Evolutionary conservation across 1,139 yeast species (phyloP).

Genomic region (Zygoascus hellenicus): DNA sequence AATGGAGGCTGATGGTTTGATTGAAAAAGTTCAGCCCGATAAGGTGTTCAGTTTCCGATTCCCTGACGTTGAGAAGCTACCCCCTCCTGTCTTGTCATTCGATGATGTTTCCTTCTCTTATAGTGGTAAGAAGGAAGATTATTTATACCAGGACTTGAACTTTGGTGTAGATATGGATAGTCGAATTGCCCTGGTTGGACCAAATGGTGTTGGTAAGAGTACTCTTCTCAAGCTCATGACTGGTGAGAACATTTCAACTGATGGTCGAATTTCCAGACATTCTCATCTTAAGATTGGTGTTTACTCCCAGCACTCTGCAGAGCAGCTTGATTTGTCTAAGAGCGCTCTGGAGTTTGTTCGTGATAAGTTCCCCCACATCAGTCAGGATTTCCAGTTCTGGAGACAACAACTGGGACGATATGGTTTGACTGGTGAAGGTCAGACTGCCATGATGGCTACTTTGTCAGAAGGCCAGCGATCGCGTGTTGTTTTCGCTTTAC

Average conservation of each 20-base stretch:
- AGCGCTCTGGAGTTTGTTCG: constrained; percentile 95
- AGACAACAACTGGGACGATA: constrained; percentile 97
- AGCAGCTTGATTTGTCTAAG: constrained; percentile 92
- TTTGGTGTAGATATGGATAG: constrained; percentile 99
- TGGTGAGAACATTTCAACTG: constrained; percentile 82
- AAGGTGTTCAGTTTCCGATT: constrained; percentile 89
- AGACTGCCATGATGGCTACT: constrained; percentile 97
- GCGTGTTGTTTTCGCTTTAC: constrained; percentile 93
- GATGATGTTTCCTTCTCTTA: constrained; percentile 92
- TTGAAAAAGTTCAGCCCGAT: constrained; percentile 88
- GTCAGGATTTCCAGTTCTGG: constrained; percentile 99
- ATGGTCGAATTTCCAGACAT: constrained; percentile 94
- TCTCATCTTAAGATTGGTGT: constrained; percentile 98
- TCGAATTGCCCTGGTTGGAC: constrained; percentile 96
- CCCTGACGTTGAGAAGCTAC: constrained; percentile 94
- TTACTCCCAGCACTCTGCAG: constrained; percentile 98
- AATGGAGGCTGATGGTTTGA: constrained; percentile 99
- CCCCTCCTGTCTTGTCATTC: constrained; percentile 97
- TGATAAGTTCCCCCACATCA: constrained; percentile 79
- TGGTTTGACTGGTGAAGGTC: constrained; percentile 98
- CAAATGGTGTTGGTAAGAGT: constrained; percentile 99
- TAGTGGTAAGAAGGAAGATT: constrained; percentile 80
- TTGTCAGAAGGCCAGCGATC: constrained; percentile 99
- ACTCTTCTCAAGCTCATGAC: constrained; percentile 95
- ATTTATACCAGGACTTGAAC: constrained; percentile 82